A percentile compares a stretch with the other conserved stretches of the same genome.
These are phyloP conservation scores for Pichia sp. DNA, from an alignment of 1,139 yeast species.

Conservation along the genomic window DNA sequence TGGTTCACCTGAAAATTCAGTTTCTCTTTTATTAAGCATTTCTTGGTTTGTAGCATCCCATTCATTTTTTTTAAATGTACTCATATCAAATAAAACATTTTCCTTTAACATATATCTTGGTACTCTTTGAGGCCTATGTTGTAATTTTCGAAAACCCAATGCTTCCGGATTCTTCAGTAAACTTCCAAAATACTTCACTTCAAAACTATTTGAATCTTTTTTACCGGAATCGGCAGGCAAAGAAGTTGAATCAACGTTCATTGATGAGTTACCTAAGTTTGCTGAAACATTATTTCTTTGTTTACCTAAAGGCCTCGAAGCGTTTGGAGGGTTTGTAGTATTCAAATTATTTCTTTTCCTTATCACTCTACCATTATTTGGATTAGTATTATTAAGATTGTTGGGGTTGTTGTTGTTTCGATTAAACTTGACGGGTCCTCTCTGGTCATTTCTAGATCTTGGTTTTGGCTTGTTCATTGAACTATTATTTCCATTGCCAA, in stretches of 20 bases:
- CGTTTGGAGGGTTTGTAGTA: no score
- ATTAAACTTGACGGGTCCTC: neutral
- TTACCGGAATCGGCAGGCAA: neutral
- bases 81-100: slow-evolving; percentile 26
- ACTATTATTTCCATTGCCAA: neutral
- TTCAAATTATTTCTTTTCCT: no score
- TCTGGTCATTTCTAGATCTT: neutral
- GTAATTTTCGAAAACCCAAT: slow-evolving; percentile 24
- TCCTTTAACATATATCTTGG: slow-evolving; percentile 30
- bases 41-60: slow-evolving; percentile 58
- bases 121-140: slow-evolving; percentile 16
- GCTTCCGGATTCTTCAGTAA: slow-evolving; percentile 23
- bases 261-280: no score
- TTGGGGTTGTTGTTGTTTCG: neutral
- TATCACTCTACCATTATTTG: slow-evolving; percentile 1
- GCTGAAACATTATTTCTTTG: no score
- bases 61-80: slow-evolving; percentile 32
- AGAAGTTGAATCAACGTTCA: no score
- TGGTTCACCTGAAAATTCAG: slow-evolving; percentile 34
- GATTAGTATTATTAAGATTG: neutral
- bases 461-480: neutral
- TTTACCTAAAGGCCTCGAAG: no score
- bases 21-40: slow-evolving; percentile 40
- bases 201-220: slow-evolving; percentile 15
- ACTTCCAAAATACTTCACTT: slow-evolving; percentile 27